These are phyloP conservation scores for Hymenoscyphus occultus DNA, from an alignment of 2,329 filamentous ascomycete species.

Conservation along the genomic window DNA sequence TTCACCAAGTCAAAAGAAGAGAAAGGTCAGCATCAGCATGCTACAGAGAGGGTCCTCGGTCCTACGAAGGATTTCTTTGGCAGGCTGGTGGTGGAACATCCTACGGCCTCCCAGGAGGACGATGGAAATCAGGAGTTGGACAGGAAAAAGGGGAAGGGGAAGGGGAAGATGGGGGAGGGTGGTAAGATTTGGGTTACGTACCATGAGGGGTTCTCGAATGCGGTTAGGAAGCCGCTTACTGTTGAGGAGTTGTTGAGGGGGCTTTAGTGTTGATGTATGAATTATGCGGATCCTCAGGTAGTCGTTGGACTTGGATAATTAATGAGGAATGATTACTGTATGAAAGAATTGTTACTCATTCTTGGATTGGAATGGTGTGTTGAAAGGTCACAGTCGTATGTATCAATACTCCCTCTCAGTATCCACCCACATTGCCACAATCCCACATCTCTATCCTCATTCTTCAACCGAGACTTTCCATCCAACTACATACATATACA, in stretches of 20 bases:
- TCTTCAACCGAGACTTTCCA: too few relatives aligned
- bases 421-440: too few relatives aligned
- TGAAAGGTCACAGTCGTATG: too few relatives aligned
- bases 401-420: too few relatives aligned
- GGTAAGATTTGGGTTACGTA: slow-evolving; percentile 81
- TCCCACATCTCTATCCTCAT: too few relatives aligned
- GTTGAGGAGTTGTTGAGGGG: slow-evolving; percentile 73
- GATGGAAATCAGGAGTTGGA: slow-evolving; percentile 56
- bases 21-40: slow-evolving; percentile 28
- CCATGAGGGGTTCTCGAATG: slow-evolving; percentile 89
- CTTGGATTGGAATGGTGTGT: too few relatives aligned
- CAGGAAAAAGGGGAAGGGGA: slow-evolving; percentile 34
- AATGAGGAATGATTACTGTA: background rate
- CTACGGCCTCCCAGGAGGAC: slow-evolving; percentile 40
- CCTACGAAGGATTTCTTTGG: slow-evolving; percentile 86
- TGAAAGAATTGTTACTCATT: background rate
- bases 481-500: too few relatives aligned
- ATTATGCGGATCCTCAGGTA: background rate
- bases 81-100: slow-evolving; percentile 56
- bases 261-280: slow-evolving; percentile 41
- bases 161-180: slow-evolving; percentile 41
- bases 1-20: slow-evolving; percentile 26
- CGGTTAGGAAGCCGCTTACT: slow-evolving; percentile 82
- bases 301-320: background rate
- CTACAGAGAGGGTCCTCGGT: slow-evolving; percentile 28